Evolutionary conservation across 208 protist genomes (phyloP), one percentile per base, ranked within the genome.

Genomic region (Trypanosoma caninum): DNA sequence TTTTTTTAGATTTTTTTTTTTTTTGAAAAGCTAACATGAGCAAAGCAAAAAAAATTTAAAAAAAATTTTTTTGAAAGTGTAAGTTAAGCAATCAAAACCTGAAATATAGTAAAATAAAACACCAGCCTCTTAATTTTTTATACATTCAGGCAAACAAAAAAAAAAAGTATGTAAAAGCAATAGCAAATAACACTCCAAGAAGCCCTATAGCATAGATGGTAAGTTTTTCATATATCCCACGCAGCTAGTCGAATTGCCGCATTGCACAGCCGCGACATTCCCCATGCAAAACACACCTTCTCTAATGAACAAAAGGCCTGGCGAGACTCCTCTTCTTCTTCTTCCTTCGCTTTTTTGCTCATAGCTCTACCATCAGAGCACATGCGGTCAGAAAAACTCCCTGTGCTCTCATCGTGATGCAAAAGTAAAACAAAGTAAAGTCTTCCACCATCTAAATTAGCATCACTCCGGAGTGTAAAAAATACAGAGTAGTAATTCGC

Each of bases 371-470:
- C 70, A 11, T 53, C 20, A 13, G 47, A 28, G 41, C 46, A 23
- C 0, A 27, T 38, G 0, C n/a, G n/a, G n/a, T n/a, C n/a, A n/a
- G n/a, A n/a, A n/a, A n/a, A n/a, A n/a, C n/a, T n/a, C n/a, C n/a
- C n/a, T n/a, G 51, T 23, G 30, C 31, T 62, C 38, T 37, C 65
- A 13, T 44, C 35, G 28, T 70, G 53, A 48, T 80, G 67, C 14
- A 88, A 58, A 30, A 84, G 69, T 18, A 93, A 58, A 34, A 64
- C 74, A 74, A 89, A 94, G 74, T 89, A 88, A 20, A 88, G 25
- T 9, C 81, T 73, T n/a, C 79, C 83, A 4, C 69, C 75, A 45
- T 89, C 81, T 74, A 89, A 75, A 20, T 76, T 46, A n/a, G 50
- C 38, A 22, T 78, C 81, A 38, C 80, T 78, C 48, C 81, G 77